Conservation (phyloP, 1,284 basidiomycete genomes). For the Hemileia vastatrix region DNA sequence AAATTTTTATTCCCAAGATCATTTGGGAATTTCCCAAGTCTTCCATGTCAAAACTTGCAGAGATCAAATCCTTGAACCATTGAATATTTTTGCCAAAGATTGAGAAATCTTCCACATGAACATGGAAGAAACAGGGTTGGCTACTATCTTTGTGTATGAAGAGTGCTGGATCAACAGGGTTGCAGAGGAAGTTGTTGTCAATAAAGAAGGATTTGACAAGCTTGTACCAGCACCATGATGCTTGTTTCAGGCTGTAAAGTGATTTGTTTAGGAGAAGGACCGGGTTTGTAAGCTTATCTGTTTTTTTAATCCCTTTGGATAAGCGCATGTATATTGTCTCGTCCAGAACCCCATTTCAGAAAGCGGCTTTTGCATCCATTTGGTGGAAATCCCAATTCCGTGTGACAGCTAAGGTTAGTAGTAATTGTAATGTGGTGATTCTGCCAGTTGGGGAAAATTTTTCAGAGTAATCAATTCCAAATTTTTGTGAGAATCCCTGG, state of each 20-base stretch:
- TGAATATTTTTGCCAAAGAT: background rate
- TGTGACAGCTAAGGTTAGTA: background rate
- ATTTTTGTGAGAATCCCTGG: background rate
- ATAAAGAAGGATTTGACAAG: background rate
- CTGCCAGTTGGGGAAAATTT: background rate
- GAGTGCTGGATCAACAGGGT: background rate
- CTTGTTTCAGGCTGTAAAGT: slow-evolving; percentile 13
- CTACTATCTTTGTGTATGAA: background rate
- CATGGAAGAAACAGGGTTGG: slow-evolving; percentile 3
- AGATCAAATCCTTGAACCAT: slow-evolving; percentile 8
- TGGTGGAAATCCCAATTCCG: background rate
- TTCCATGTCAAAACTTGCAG: background rate
- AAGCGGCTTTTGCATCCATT: slow-evolving; percentile 10
- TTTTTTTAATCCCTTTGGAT: background rate
- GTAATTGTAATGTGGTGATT: background rate
- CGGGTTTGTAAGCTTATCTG: too few relatives aligned
- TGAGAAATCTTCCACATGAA: slow-evolving; percentile 7
- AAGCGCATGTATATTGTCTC: background rate
- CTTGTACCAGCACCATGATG: background rate
- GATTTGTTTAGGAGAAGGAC: background rate
- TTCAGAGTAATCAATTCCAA: background rate
- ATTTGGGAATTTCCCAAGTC: background rate
- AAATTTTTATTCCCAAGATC: slow-evolving; percentile 1
- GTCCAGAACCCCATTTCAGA: background rate
- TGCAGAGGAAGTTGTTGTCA: background rate